phyloP scores from a whole-genome alignment of 768 basidiomycete genomes.

The Austroboletus festivus region DNA sequence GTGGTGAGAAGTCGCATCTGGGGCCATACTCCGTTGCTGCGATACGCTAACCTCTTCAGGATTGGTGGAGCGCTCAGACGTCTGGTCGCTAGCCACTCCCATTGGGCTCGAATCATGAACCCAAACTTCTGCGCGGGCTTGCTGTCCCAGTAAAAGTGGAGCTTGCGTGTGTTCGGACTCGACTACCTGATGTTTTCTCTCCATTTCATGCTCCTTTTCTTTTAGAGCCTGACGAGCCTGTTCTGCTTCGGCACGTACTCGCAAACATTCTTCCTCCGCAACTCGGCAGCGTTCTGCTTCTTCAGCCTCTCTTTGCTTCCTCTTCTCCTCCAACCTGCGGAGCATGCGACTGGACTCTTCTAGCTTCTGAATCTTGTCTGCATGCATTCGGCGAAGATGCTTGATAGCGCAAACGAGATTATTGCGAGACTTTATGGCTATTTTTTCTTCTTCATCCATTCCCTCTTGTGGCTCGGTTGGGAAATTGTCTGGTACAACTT shows the following conservation, averaged over 20 bases:
- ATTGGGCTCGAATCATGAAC: neutral
- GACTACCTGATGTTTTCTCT: slow-evolving; percentile 9
- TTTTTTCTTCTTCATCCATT: slow-evolving; percentile 18
- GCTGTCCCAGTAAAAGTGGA: slow-evolving; percentile 11
- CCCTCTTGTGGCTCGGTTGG: slow-evolving; percentile 21
- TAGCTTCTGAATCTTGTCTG: slow-evolving; percentile 16
- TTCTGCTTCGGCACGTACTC: slow-evolving; percentile 9
- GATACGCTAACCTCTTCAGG: neutral
- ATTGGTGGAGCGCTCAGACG: neutral
- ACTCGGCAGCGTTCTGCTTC: slow-evolving; percentile 15
- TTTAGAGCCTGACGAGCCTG: slow-evolving; percentile 4
- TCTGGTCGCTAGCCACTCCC: slow-evolving; percentile 1
- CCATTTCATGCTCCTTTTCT: slow-evolving; percentile 5
- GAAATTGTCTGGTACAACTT: slow-evolving; percentile 4
- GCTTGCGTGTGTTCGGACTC: slow-evolving; percentile 1
- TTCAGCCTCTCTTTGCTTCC: slow-evolving; percentile 13
- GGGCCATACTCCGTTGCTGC: slow-evolving; percentile 28
- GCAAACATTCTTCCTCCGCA: slow-evolving; percentile 17
- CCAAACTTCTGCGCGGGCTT: slow-evolving; percentile 6
- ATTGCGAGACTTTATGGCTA: slow-evolving; percentile 7
- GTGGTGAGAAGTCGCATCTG: neutral
- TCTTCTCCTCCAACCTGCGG: slow-evolving; percentile 25
- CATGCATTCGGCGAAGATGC: slow-evolving; percentile 15
- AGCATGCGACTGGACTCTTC: slow-evolving; percentile 16
- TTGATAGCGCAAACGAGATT: slow-evolving; percentile 13